Base-by-base conservation (phyloP, 306 rosid genomes). In the Fagus crenata region DNA sequence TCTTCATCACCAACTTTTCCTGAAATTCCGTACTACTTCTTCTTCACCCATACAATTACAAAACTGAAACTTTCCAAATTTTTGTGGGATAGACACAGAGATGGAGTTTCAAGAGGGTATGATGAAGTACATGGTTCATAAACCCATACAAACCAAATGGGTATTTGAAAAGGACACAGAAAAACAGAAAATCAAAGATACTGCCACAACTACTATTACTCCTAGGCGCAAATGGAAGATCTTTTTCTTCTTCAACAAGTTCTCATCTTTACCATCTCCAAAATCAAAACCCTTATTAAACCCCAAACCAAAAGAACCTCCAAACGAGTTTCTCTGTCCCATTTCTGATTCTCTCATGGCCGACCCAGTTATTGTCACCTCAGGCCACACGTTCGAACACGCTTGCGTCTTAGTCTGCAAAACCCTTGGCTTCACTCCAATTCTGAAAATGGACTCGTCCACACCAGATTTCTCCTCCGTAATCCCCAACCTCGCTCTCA, bases 331-430 rank as follows among this genome's bases (percentile, higher is more conserved):
- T 69, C 76, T 95, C 28, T 95, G 99, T 53, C 97, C 98, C 51
- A 82, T 95, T 65, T 73, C 92, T 1, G 87, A 90, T 14, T 78
- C 87, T 53, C 81, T 96, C 53, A 96, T 96, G 97, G 89, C 85
- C 7, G 97, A 96, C 80, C 99, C 99, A 0, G 96, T 96, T 1
- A 96, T 96, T 41, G 90, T 92, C 79, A 78, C 98, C 49, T 92
- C 99, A 0, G 99, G 99, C 39, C 97, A 96, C 77, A 89, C 98
- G 73, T 92, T 91, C 80, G 98, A 96, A 37, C 81, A 92, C 0
- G 72, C 80, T 81, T 85, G 91, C 56, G 86, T 89, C 60, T 85
- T 85, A 22, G 84, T 85, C 12, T 91, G 93, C 43, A 81, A 88
- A 83, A 78, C 84, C 56, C 74, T 85, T 4, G 78, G 80, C 85